phyloP scores from a whole-genome alignment of 768 basidiomycete genomes.

The Cyclocybe aegerita region DNA sequence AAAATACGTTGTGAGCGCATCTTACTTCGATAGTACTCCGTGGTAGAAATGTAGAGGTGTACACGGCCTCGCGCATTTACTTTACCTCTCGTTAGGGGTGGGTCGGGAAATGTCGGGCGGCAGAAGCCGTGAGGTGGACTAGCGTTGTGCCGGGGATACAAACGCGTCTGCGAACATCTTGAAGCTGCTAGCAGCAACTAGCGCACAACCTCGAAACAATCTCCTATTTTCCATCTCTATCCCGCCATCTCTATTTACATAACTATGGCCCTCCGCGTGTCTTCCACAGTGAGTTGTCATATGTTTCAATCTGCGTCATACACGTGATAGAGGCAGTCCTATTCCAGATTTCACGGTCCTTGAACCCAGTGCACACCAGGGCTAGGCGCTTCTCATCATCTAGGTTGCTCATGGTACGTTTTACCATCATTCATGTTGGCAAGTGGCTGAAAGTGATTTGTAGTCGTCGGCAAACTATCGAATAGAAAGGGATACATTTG shows the following conservation, averaged over 20 bases:
- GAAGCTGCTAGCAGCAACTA: not conserved
- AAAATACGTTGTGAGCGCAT: no score
- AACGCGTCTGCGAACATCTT: no score
- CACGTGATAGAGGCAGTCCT: constrained; percentile 30
- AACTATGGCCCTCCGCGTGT: constrained; percentile 15
- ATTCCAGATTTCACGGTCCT: constrained; percentile 24
- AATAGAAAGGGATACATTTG: constrained; percentile 92
- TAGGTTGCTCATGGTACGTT: constrained; percentile 26
- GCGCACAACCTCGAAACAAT: not conserved
- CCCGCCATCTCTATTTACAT: constrained; percentile 17
- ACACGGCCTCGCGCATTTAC: no score
- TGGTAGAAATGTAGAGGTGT: not conserved
- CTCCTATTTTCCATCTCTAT: not conserved
- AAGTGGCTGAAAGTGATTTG: not conserved
- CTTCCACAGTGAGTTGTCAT: not conserved
- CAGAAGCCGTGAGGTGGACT: constrained; percentile 16
- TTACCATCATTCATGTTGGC: not conserved
- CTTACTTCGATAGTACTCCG: no score
- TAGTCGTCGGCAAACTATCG: constrained; percentile 60
- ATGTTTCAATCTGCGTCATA: constrained; percentile 5
- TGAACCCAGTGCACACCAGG: constrained; percentile 13
- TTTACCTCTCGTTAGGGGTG: not conserved
- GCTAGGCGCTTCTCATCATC: constrained; percentile 34
- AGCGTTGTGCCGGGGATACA: not conserved
- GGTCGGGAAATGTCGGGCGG: constrained; percentile 25